Conservation (phyloP, 2,329 filamentous ascomycete genomes). For the Colletotrichum echinochloae region DNA sequence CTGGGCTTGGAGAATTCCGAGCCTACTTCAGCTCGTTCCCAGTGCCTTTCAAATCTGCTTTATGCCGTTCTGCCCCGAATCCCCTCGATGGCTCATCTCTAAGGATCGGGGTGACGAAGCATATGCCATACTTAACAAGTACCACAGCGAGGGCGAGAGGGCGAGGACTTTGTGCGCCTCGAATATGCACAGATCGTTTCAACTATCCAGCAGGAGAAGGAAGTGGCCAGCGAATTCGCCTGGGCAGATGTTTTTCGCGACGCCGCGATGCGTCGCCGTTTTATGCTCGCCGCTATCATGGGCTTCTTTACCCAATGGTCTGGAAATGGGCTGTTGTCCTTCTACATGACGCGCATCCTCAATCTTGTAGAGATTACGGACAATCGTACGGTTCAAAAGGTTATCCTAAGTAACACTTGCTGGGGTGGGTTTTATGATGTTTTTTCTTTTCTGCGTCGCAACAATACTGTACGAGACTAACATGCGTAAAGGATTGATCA, state of each 20-base stretch:
- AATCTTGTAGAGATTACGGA: constrained; percentile 54
- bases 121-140: constrained; percentile 50
- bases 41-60: constrained; percentile 45
- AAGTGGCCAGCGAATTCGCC: constrained; percentile 58
- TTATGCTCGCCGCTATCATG: constrained; percentile 59
- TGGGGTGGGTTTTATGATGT: constrained; percentile 44
- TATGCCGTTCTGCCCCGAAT: constrained; percentile 53
- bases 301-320: constrained; percentile 58
- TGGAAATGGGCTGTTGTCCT: constrained; percentile 50
- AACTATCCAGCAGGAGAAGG: constrained; percentile 60
- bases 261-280: constrained; percentile 55
- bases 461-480: not conserved
- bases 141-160: constrained; percentile 64
- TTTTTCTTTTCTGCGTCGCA: not conserved
- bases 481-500: constrained; percentile 46
- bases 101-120: constrained; percentile 50
- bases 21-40: constrained; percentile 38
- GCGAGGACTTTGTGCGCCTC: constrained; percentile 63
- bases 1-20: constrained; percentile 37
- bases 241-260: constrained; percentile 52
- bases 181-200: constrained; percentile 69
- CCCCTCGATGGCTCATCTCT: constrained; percentile 50
- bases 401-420: constrained; percentile 54
- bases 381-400: constrained; percentile 51
- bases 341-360: constrained; percentile 56